A percentile compares a stretch with the other conserved stretches of the same genome.
Evolutionary conservation across 768 basidiomycete species (phyloP).

Genomic region (Macrolepiota fuliginosa): DNA sequence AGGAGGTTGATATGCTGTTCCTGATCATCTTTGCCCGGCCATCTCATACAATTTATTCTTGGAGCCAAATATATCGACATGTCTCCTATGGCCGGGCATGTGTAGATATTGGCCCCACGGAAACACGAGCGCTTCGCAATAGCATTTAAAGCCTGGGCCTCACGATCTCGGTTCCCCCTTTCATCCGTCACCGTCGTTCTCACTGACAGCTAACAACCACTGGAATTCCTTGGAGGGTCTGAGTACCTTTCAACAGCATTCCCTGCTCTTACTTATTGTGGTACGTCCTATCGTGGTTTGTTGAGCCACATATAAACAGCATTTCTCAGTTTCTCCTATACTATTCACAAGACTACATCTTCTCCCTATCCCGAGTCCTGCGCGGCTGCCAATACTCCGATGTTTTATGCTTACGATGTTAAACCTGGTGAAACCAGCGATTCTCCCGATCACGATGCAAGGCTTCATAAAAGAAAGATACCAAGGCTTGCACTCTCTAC

Average conservation of each 20-base stretch:
- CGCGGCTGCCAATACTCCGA: not conserved
- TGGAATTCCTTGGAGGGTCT: not conserved
- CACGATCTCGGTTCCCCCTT: not conserved
- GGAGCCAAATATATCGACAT: constrained; percentile 4
- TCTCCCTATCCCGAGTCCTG: not conserved
- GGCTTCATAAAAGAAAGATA: constrained; percentile 2
- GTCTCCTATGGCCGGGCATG: constrained; percentile 17
- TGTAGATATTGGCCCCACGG: constrained; percentile 12
- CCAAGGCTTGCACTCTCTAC: constrained; percentile 7
- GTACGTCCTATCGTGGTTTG: not conserved
- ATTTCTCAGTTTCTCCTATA: not conserved
- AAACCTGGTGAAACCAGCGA: not conserved
- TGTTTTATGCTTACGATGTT: constrained; percentile 3
- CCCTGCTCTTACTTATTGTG: not conserved
- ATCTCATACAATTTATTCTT: constrained; percentile 1
- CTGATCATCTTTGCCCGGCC: constrained; percentile 4
- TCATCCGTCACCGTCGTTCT: not conserved
- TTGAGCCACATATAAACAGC: no score
- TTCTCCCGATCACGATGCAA: not conserved
- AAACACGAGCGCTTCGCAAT: constrained; percentile 15
- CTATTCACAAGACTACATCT: not conserved
- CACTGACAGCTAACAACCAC: not conserved
- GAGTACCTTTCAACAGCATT: not conserved
- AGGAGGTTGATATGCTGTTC: constrained; percentile 3
- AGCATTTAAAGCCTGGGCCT: constrained; percentile 15